Evolutionary conservation across 805 yeast species (phyloP).

Genomic region (Alloascoidea hylecoeti): DNA sequence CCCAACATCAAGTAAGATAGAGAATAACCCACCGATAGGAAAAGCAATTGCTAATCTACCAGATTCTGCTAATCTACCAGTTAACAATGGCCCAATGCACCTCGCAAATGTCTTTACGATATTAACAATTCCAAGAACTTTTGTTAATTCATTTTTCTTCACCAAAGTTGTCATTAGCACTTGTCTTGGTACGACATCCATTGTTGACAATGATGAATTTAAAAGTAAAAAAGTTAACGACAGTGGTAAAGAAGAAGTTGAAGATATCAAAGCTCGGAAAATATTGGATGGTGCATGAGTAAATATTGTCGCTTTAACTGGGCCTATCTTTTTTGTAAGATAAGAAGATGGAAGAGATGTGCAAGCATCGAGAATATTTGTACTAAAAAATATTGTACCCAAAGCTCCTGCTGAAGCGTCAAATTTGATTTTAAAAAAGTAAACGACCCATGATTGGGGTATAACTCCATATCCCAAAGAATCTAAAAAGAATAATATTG

Average conservation of each 20-base stretch:
- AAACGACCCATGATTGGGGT: slow-evolving; percentile 82
- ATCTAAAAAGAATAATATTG: slow-evolving; percentile 52
- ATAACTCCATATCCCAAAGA: slow-evolving; percentile 83
- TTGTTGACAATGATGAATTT: slow-evolving; percentile 52
- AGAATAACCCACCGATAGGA: slow-evolving; percentile 18
- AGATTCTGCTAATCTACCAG: slow-evolving; percentile 55
- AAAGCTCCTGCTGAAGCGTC: slow-evolving; percentile 36
- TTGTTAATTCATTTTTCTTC: slow-evolving; percentile 47
- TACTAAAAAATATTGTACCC: slow-evolving; percentile 54
- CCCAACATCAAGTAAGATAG: slow-evolving; percentile 19
- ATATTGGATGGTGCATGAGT: slow-evolving; percentile 73
- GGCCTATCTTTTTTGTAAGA: slow-evolving; percentile 56
- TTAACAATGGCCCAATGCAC: slow-evolving; percentile 66
- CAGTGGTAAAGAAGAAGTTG: slow-evolving; percentile 20
- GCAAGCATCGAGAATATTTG: slow-evolving; percentile 47
- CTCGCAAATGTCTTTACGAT: slow-evolving; percentile 78
- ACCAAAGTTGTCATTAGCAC: slow-evolving; percentile 60
- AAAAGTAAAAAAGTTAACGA: slow-evolving; percentile 39
- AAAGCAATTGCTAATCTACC: slow-evolving; percentile 16
- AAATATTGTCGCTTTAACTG: slow-evolving; percentile 57
- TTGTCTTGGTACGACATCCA: slow-evolving; percentile 92
- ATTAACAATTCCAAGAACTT: slow-evolving; percentile 75
- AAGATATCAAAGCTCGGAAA: slow-evolving; percentile 40
- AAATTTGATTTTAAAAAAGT: slow-evolving; percentile 53
- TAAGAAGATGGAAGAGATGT: slow-evolving; percentile 69